A percentile compares a stretch with the other conserved stretches of the same genome.
These are phyloP conservation scores for Byssoonygena ceratinophila DNA, from an alignment of 2,329 filamentous ascomycete genomes.

Conservation along the genomic window DNA sequence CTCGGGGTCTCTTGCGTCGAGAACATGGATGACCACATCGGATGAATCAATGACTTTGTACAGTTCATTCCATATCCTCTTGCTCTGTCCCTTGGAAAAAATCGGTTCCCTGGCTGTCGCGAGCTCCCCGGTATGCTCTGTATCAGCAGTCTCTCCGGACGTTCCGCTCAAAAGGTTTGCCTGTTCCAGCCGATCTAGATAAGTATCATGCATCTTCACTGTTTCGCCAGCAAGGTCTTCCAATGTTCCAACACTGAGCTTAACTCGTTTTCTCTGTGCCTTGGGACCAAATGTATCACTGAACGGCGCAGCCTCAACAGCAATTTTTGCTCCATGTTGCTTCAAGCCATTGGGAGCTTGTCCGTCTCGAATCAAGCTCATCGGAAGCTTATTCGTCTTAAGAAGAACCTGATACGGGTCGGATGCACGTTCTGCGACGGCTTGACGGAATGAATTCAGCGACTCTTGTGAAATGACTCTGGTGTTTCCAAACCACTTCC, in stretches of 20 bases:
- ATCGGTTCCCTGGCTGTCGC: constrained; percentile 68
- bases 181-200: constrained; percentile 70
- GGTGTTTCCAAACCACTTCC: constrained; percentile 97
- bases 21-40: constrained; percentile 89
- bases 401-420: constrained; percentile 92
- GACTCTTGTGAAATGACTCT: constrained; percentile 83
- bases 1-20: constrained; percentile 79
- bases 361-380: constrained; percentile 81
- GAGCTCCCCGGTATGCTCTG: constrained; percentile 39
- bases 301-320: constrained; percentile 78
- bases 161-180: constrained; percentile 64
- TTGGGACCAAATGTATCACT: constrained; percentile 86
- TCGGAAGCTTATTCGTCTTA: constrained; percentile 92
- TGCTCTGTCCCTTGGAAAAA: constrained; percentile 89
- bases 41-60: constrained; percentile 93
- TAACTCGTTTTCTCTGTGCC: constrained; percentile 82
- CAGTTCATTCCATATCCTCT: constrained; percentile 94
- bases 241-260: constrained; percentile 72
- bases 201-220: constrained; percentile 68
- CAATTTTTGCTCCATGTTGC: constrained; percentile 87
- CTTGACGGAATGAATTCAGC: constrained; percentile 74
- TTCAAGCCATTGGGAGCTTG: constrained; percentile 72
- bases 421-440: constrained; percentile 77
- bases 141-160: constrained; percentile 44
- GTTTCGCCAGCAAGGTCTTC: constrained; percentile 71